phyloP scores from a whole-genome alignment of 768 basidiomycete species.

The Fomitopsis pulvina region DNA sequence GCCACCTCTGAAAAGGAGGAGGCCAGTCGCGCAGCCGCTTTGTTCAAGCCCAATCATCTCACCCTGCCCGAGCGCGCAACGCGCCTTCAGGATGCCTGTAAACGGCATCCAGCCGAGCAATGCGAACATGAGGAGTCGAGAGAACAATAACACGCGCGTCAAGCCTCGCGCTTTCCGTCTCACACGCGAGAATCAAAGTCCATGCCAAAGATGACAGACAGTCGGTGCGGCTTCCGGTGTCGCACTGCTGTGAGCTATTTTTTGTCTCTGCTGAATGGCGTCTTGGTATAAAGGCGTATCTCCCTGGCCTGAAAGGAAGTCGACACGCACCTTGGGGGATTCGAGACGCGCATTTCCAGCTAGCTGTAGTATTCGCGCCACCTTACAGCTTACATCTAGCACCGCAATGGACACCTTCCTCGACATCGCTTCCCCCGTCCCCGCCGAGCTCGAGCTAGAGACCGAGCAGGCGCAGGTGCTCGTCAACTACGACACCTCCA shows the following conservation, averaged over 20 bases:
- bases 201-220: neutral
- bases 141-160: constrained; percentile 1
- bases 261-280: too few species aligned
- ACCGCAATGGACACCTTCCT: constrained; percentile 16
- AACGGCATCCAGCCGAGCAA: neutral
- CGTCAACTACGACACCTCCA: constrained; percentile 8
- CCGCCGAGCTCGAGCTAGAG: constrained; percentile 9
- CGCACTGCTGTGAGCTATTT: too few species aligned
- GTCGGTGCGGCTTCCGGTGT: too few species aligned
- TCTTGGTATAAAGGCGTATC: too few species aligned
- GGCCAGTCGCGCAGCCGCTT: too few species aligned
- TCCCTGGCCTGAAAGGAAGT: neutral
- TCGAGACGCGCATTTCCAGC: neutral
- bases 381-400: neutral
- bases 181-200: neutral
- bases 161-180: neutral
- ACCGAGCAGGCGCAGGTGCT: constrained; percentile 1
- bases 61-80: neutral
- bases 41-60: too few species aligned
- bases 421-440: constrained; percentile 15
- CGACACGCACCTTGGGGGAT: neutral
- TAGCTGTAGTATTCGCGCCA: neutral
- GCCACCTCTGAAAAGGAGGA: too few species aligned
- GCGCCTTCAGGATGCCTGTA: neutral
- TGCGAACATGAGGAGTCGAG: neutral